A percentile compares a stretch with the other conserved stretches of the same genome.
Conservation (phyloP, 2,329 filamentous ascomycete genomes). For the Aspergillus phoenicis region DNA sequence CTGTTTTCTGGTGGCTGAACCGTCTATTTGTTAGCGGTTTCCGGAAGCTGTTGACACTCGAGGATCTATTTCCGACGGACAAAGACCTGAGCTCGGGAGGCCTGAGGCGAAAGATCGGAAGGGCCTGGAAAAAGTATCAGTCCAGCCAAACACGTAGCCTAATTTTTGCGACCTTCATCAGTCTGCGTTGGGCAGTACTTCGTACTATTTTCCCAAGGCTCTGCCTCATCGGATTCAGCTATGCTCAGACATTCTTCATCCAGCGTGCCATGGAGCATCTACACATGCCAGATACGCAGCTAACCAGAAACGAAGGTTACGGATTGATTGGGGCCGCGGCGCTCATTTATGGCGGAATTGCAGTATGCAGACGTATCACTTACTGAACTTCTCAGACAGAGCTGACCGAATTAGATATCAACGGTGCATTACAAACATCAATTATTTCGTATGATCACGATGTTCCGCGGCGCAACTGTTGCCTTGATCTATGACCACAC, state of each 20-base stretch:
- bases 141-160: neutral
- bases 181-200: conserved; percentile 24
- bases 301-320: conserved; percentile 30
- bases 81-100: neutral
- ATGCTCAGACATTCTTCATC: conserved; percentile 30
- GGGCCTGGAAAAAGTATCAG: neutral
- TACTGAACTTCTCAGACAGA: neutral
- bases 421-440: conserved; percentile 38
- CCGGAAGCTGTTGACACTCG: conserved; percentile 20
- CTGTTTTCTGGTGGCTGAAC: conserved; percentile 43
- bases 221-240: conserved; percentile 25
- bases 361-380: conserved; percentile 24
- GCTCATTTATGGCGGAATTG: conserved; percentile 43
- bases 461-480: conserved; percentile 20
- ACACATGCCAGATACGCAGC: conserved; percentile 7
- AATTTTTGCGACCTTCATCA: conserved; percentile 23
- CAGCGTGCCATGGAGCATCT: conserved; percentile 28
- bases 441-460: conserved; percentile 39
- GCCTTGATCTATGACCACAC: conserved; percentile 7
- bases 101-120: neutral
- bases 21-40: conserved; percentile 29
- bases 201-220: conserved; percentile 21
- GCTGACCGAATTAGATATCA: conserved; percentile 9
- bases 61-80: conserved; percentile 18
- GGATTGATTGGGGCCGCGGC: conserved; percentile 42